Evolutionary conservation across 345 rosid genomes (phyloP).

Genomic region (Eucalyptus sp.): DNA sequence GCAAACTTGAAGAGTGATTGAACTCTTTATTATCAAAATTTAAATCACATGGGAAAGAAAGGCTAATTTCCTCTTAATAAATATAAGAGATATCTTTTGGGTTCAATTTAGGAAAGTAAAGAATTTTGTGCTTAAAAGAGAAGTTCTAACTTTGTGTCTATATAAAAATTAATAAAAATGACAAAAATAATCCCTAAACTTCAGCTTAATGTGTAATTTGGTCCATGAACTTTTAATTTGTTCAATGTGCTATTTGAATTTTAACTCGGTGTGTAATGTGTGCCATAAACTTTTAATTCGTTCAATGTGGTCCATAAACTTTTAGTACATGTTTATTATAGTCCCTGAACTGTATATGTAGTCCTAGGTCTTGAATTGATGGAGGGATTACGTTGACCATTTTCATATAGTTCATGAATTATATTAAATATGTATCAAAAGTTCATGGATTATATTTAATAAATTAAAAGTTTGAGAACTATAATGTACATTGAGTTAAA

Average conservation of each 20-base stretch:
- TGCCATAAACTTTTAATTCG: too few species aligned
- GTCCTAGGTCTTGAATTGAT: too few species aligned
- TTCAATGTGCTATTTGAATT: fast-evolving
- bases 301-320: too few species aligned
- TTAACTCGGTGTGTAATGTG: fast-evolving
- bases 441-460: fast-evolving
- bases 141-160: too few species aligned
- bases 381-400: too few species aligned
- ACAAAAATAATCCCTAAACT: too few species aligned
- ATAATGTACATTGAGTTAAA: too few species aligned
- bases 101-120: background rate
- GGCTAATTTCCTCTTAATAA: background rate
- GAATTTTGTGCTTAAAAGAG: background rate
- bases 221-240: fast-evolving
- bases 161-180: fast-evolving
- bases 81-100: background rate
- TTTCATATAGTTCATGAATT: too few species aligned
- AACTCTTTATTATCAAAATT: background rate
- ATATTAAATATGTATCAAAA: too few species aligned
- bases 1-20: background rate
- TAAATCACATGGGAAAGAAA: background rate
- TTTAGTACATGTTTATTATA: too few species aligned
- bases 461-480: too few species aligned
- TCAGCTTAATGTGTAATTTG: fast-evolving
- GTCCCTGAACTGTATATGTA: fast-evolving